A percentile compares a stretch with the other conserved stretches of the same genome.
Evolutionary conservation across 1,139 yeast species (phyloP).

Genomic region (Pichia sp.): DNA sequence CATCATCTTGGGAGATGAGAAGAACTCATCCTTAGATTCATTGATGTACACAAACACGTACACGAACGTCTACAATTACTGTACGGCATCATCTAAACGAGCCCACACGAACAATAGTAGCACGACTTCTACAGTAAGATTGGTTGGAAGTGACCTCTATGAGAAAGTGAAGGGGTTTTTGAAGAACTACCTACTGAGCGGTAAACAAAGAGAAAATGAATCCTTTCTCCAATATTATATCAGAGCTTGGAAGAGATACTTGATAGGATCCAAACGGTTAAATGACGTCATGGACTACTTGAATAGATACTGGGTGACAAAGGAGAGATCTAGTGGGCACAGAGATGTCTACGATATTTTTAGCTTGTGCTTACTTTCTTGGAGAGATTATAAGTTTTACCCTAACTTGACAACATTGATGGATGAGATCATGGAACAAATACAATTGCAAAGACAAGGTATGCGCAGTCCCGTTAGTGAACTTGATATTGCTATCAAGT

Average conservation of each 20-base stretch:
- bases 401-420: conserved; percentile 55
- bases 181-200: conserved; percentile 47
- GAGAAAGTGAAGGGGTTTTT: conserved; percentile 62
- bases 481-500: conserved; percentile 71
- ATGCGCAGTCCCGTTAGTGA: conserved; percentile 63
- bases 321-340: conserved; percentile 94
- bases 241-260: conserved; percentile 79
- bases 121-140: conserved; percentile 27
- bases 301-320: conserved; percentile 96
- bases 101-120: conserved; percentile 24
- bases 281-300: conserved; percentile 93
- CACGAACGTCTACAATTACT: conserved; percentile 89
- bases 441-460: conserved; percentile 74
- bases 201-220: conserved; percentile 48
- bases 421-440: conserved; percentile 65
- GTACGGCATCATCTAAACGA: conserved; percentile 63
- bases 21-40: conserved; percentile 59
- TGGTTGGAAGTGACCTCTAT: conserved; percentile 89
- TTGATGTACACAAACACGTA: conserved; percentile 62
- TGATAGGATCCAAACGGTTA: conserved; percentile 86
- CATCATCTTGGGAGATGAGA: conserved; percentile 61
- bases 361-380: conserved; percentile 76
- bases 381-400: conserved; percentile 81
- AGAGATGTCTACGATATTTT: conserved; percentile 86
- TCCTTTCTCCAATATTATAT: conserved; percentile 80